These are phyloP conservation scores for Dimargaris verticillata DNA, from an alignment of 192 early-diverging fungal species.

Conservation along the genomic window DNA sequence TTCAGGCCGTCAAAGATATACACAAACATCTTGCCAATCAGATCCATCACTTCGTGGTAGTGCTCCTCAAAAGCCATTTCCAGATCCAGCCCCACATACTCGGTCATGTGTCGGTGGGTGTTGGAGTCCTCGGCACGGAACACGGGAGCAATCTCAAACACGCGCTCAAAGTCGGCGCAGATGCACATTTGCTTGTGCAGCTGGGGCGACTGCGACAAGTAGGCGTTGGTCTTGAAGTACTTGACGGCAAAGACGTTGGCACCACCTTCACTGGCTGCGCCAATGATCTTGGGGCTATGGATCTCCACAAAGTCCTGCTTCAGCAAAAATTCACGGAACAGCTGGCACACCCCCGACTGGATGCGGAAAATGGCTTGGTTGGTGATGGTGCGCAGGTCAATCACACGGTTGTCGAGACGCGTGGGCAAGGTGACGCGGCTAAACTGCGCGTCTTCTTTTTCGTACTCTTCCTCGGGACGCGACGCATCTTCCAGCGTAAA, in stretches of 20 bases:
- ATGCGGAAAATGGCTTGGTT: conserved; percentile 97
- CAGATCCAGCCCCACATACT: conserved; percentile 94
- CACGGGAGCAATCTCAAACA: conserved; percentile 95
- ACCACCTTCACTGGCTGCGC: conserved; percentile 87
- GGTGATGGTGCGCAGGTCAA: conserved; percentile 86
- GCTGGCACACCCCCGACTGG: conserved; percentile 78
- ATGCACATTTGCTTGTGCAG: conserved; percentile 99
- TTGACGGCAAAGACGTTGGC: conserved; percentile 94
- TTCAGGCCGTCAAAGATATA: conserved; percentile 83
- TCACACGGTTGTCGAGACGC: conserved; percentile 83
- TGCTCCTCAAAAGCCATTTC: conserved; percentile 99
- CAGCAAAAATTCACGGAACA: conserved; percentile 92
- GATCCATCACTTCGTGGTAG: conserved; percentile 93
- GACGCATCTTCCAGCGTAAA: conserved; percentile 87
- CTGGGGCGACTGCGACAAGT: conserved; percentile 94
- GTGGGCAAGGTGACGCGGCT: conserved; percentile 75
- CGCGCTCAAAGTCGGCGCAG: conserved; percentile 88
- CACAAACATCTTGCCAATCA: conserved; percentile 84
- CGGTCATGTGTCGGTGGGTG: conserved; percentile 98
- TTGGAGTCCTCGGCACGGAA: conserved; percentile 98
- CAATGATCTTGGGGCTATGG: conserved; percentile 93
- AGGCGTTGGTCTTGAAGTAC: conserved; percentile 92
- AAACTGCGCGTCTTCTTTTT: conserved; percentile 44
- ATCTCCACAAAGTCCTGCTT: conserved; percentile 79
- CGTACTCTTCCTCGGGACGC: conserved; percentile 64